These are phyloP conservation scores for Rosa multiflora DNA, from an alignment of 306 rosid species.

Conservation along the genomic window DNA sequence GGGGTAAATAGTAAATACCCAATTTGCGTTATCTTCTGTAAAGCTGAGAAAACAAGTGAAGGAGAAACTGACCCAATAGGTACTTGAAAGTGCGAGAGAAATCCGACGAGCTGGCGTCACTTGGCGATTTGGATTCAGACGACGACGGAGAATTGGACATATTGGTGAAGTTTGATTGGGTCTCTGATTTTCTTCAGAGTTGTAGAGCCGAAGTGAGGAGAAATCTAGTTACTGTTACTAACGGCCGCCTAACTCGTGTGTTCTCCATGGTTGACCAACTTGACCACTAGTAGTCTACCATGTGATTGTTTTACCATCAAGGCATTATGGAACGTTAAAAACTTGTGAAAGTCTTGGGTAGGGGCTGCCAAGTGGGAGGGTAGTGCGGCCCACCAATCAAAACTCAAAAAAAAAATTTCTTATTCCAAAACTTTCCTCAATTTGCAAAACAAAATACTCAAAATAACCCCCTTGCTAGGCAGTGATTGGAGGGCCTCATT, in stretches of 20 bases:
- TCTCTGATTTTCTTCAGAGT: neutral
- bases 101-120: conserved; percentile 30
- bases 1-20: neutral
- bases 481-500: too few relatives aligned
- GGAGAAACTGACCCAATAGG: conserved; percentile 56
- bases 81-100: conserved; percentile 88
- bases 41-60: neutral
- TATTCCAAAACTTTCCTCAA: too few relatives aligned
- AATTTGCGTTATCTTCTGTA: neutral
- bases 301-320: too few relatives aligned
- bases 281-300: neutral
- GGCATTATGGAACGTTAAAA: too few relatives aligned
- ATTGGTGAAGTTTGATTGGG: neutral
- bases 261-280: neutral
- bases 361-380: too few relatives aligned
- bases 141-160: conserved; percentile 41
- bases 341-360: too few relatives aligned
- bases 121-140: conserved; percentile 19
- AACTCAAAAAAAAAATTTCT: too few relatives aligned
- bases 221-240: neutral
- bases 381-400: too few relatives aligned
- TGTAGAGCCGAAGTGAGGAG: neutral
- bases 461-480: too few relatives aligned
- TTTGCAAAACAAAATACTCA: too few relatives aligned
- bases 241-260: neutral